Evolutionary conservation across 441 rosid genomes (phyloP), one percentile per base, ranked within the genome.

Genomic region (Flueggea neowawraea): DNA sequence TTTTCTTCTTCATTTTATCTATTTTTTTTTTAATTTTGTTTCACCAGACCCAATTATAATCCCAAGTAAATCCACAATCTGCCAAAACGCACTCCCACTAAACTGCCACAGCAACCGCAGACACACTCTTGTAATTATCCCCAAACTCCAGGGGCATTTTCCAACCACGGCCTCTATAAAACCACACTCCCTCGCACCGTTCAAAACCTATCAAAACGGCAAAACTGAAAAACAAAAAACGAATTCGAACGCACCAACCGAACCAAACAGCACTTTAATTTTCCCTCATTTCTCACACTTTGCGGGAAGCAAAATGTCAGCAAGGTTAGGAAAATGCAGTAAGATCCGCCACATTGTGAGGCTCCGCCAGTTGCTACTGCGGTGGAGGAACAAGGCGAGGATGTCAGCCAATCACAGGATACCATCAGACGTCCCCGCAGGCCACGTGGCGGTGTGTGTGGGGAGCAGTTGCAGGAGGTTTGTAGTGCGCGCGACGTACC

Each of bases 321-420:
- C 66, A 12, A 76, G 82, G 22, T 22, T 75, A 1, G 95, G 79
- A 47, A 89, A 83, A 82, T 87, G 95, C 93, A 77, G 87, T 76
- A 87, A 83, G 78, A 94, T 91, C 86, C 93, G 89, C 60, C 90
- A 86, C 84, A 94, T 94, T 70, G 95, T 90, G 54, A 68, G 86
- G 75, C 93, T 94, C 16, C 83, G 90, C 12, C 98, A 91, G 70
- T 67, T 94, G 91, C 82, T 94, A 16, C 77, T 80, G 36, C 82
- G 91, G 55, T 94, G 96, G 98, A 74, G 97, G 4, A 85, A 68
- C 85, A 87, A 91, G 76, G 95, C 97, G 8, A 68, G 95, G n/a
- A 62, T 73, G 73, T 80, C 97, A 0, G 81, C 84, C 48, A 58
- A 61, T 55, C 73, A 71, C 5, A 74, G 17, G 12, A 16, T 80